Base-by-base conservation (phyloP, 192 early-diverging fungal genomes). In the Umbelopsis ramanniana region DNA sequence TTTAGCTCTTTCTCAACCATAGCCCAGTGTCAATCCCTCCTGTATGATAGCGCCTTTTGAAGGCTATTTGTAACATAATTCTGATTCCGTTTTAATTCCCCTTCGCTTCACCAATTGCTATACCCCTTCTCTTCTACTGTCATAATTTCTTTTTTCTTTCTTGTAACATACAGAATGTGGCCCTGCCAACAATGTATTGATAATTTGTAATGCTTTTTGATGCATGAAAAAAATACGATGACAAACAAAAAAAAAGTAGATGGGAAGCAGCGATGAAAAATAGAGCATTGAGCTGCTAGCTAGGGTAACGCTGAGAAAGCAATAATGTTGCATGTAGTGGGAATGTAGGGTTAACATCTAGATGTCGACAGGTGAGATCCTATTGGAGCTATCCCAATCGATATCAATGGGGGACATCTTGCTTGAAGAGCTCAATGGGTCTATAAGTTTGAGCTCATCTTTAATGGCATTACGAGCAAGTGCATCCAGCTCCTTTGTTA, bases 401-500 rank as follows among this genome's bases (percentile, higher is more conserved):
- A 77, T 72, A 22, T 77, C 76, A 68, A 77, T 77, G n/a, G 76
- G 76, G 4, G 76, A 55, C 24, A 77, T 66, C 46, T 77, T 77
- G 54, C 60, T 70, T 15, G 68, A 74, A 23, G 45, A 47, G 3
- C 71, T 73, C 24, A 90, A 76, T 15, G 89, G 88, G 74, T 90
- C 89, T 67, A 89, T 83, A 0, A 76, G 46, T 50, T 83, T 80
- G 48, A 91, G 80, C 68, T 91, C 88, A 29, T 88, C 83, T 45
- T 85, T 87, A 35, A 91, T 85, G 0, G 81, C 78, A 74, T 89
- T 86, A 40, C 87, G 82, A 46, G 88, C 81, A 50, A 91, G 71
- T 45, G 84, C 74, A 60, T 91, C 89, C 55, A 91, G 76, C 71
- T 91, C 89, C 71, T 90, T 89, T 19, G 85, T 86, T 17, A 91